Base-by-base conservation (phyloP, 164 flowering plant species). In the Stephania cephalantha region DNA sequence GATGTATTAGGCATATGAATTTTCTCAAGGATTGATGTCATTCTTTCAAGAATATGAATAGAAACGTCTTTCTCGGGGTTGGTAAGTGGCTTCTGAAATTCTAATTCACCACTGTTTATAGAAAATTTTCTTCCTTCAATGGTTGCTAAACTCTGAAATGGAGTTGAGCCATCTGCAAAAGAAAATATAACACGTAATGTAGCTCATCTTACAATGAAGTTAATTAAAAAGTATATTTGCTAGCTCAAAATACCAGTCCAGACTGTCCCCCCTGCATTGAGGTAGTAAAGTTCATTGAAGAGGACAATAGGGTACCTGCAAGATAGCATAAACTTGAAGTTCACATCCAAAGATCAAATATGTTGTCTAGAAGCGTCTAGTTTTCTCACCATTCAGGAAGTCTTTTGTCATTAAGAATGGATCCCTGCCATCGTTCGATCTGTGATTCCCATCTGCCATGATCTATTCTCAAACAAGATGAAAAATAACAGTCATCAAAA, bases 231-330 rank as follows among this genome's bases (percentile, higher is more conserved):
- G 17, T 53, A 55, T 1, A 55, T 12, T 55, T 18, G 4, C 17
- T 12, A 55, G 17, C 50, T n/a, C 70, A 8, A 48, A 64, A n/a
- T 83, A 92, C 98, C 97, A 78, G 97, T 95, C 98, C 98, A 95
- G 72, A 95, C 81, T 70, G 97, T 87, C 66, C 94, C 95, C 55
- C 98, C 98, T 18, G 97, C 78, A 83, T 91, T 92, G 70, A 95
- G 93, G 82, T 82, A 95, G 77, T 95, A 95, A 61, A 92, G 95
- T 79, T 95, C 98, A 80, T 95, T 95, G 83, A 92, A 92, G 45
- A 95, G 91, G 50, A 97, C 89, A 75, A 85, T 68, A 25, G 89
- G 91, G 73, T 92, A 94, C 97, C 98, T 92, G 87, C 68, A 83
- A 80, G 18, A 55, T 55, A 12, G 17, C 13, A 55, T 9, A 55